These are phyloP conservation scores for Atalantia buxifolia DNA, from an alignment of 345 rosid species.

Conservation along the genomic window DNA sequence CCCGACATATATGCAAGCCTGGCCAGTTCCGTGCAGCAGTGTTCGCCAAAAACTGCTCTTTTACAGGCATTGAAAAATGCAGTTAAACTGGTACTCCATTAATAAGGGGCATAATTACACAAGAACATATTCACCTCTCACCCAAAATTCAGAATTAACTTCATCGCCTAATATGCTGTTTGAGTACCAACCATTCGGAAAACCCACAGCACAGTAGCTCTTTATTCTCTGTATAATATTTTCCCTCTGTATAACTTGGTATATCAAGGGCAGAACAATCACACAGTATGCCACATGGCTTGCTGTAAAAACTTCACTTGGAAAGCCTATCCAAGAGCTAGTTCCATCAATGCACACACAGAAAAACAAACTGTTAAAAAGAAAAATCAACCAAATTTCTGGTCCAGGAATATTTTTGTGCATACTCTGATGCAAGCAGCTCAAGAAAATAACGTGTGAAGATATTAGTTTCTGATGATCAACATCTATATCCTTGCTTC, in stretches of 20 bases:
- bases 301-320: too few species aligned
- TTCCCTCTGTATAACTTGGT: background rate
- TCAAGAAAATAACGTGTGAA: constrained; percentile 45
- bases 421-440: background rate
- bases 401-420: background rate
- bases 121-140: background rate
- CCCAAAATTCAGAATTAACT: background rate
- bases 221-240: background rate
- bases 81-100: background rate
- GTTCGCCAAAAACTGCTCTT: background rate
- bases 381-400: background rate
- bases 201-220: background rate
- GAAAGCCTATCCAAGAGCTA: background rate
- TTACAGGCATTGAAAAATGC: background rate
- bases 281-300: background rate
- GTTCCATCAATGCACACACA: background rate
- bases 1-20: background rate
- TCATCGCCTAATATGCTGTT: background rate
- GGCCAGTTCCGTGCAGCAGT: background rate
- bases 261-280: background rate
- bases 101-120: background rate
- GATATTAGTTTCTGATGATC: constrained; percentile 59
- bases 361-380: background rate
- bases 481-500: constrained; percentile 46
- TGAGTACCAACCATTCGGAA: background rate